These are phyloP conservation scores for Pyrenula massariospora DNA, from an alignment of 495 filamentous ascomycete genomes.

Conservation along the genomic window DNA sequence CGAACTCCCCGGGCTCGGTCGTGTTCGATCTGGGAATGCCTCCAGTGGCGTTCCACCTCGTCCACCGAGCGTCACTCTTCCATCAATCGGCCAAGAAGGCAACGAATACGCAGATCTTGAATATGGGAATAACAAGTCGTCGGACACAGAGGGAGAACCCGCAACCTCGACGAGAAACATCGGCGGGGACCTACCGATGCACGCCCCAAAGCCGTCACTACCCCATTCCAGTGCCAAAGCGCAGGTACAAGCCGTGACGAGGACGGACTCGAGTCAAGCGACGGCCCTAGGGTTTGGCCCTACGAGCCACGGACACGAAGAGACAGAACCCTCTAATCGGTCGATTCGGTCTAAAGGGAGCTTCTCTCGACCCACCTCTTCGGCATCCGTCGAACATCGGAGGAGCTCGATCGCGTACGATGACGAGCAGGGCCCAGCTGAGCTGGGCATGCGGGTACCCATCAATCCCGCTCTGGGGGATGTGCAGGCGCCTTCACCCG, in stretches of 20 bases:
- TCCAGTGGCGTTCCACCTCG: conserved; percentile 34
- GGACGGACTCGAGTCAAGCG: conserved; percentile 76
- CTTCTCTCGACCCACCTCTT: conserved; percentile 39
- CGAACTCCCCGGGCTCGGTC: conserved; percentile 39
- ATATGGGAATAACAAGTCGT: conserved; percentile 22
- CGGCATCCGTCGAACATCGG: conserved; percentile 33
- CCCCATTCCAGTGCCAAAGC: conserved; percentile 67
- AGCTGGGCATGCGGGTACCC: conserved; percentile 80
- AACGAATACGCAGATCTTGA: conserved; percentile 66
- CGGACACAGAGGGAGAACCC: conserved; percentile 29
- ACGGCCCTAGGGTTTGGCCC: conserved; percentile 72
- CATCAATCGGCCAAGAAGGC: conserved; percentile 80
- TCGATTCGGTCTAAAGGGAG: conserved; percentile 30
- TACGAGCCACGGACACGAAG: conserved; percentile 41
- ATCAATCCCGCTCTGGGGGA: conserved; percentile 93
- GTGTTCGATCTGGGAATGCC: conserved; percentile 32
- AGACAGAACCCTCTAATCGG: conserved; percentile 43
- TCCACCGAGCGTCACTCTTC: conserved; percentile 68
- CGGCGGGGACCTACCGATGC: conserved; percentile 68
- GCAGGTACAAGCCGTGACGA: conserved; percentile 68
- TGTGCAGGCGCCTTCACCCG: conserved; percentile 88
- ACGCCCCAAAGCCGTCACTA: conserved; percentile 83
- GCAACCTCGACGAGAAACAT: conserved; percentile 67
- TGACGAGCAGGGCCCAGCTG: conserved; percentile 77
- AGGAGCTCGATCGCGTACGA: conserved; percentile 38